Evolutionary conservation across 306 rosid species (phyloP), one percentile per base, ranked within the genome.

Genomic region (Vigna angularis): DNA sequence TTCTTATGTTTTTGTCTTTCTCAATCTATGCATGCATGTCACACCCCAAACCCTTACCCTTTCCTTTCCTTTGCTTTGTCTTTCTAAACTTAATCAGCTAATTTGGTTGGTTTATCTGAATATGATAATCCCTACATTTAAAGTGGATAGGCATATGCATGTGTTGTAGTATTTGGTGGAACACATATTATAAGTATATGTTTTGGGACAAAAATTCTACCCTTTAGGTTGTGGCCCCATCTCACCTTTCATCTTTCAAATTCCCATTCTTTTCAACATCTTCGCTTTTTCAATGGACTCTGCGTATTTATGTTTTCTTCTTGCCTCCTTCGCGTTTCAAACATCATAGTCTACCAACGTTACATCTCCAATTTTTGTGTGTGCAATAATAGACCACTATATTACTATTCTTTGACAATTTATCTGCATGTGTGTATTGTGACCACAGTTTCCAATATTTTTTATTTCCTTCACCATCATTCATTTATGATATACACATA

Each of bases 151-250:
- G 62, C 84, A 69, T 87, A 44, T 44, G 83, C 78, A 73, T 77
- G 78, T 70, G 67, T 76, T 66, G 80, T 81, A 58, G 38, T 52
- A 76, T 83, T 18, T 83, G 83, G 86, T 83, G 86, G 81, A 62
- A 73, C 82, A 76, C 1, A 70, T 51, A 9, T 59, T 51, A 52
- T 42, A 55, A 38, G 74, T 16, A 52, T 52, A 65, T 38, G 64
- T 78, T 42, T 81, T 72, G 79, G 74, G 87, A 87, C 91, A 77
- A 82, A 86, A 85, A 85, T 81, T 84, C 85, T 70, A 71, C 66
- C 11, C 77, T 72, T 74, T 72, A 74, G 45, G 42, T 6, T 70
- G 83, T 83, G 95, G 87, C 80, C 92, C 89, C 88, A 79, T 2
- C 38, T 14, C 72, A 5, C 73, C 45, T 76, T 48, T 79, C 73